Evolutionary conservation across 331 rosid species (phyloP).

Genomic region (Stylosanthes scabra): DNA sequence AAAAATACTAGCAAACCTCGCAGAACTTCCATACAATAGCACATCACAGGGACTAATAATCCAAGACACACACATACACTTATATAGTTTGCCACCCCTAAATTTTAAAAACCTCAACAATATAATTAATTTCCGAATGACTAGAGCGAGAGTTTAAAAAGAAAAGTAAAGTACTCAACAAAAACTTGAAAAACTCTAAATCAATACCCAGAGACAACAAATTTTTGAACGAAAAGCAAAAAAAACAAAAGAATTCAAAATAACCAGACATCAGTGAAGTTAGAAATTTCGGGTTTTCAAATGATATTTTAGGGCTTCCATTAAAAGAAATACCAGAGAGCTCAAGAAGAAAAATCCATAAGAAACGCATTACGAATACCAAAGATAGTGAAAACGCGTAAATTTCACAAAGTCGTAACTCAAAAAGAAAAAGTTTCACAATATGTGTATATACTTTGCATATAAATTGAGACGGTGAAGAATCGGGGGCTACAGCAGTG

Average conservation of each 20-base stretch:
- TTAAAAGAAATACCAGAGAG: too few species aligned
- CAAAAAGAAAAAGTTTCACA: too few species aligned
- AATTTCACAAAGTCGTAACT: background rate
- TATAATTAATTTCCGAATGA: background rate
- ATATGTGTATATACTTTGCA: constrained; percentile 52
- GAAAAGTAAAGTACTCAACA: background rate
- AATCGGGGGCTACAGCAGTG: constrained; percentile 82
- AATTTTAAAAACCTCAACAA: background rate
- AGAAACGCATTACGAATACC: background rate
- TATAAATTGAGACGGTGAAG: constrained; percentile 63
- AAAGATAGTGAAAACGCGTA: background rate
- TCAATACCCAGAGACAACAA: background rate
- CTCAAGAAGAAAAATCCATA: too few species aligned
- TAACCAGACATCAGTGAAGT: background rate
- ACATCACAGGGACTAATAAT: background rate
- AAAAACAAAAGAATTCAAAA: constrained; percentile 6
- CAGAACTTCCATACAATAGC: background rate
- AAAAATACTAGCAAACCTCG: background rate
- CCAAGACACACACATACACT: background rate
- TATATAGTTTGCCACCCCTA: too few species aligned
- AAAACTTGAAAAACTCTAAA: background rate
- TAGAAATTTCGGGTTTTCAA: background rate
- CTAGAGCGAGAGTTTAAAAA: background rate
- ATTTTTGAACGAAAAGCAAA: background rate
- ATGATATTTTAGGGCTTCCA: constrained; percentile 3